Conservation (phyloP, 306 rosid genomes). For the Sicyos baderoa region DNA sequence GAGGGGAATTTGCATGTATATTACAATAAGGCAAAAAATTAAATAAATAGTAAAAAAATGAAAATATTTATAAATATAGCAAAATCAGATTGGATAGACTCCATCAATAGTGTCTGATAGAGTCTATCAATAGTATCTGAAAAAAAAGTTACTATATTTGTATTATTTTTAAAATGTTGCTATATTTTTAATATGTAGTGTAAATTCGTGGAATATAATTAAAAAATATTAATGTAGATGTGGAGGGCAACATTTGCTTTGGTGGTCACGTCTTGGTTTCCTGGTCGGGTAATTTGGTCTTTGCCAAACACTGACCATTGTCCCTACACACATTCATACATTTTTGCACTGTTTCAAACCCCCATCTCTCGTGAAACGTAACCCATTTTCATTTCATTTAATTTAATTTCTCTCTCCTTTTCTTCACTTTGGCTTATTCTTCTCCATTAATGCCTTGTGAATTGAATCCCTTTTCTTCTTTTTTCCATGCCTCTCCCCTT, state of each 20-base stretch:
- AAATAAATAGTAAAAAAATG: too few species aligned
- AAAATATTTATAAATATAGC: too few species aligned
- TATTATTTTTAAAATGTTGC: too few species aligned
- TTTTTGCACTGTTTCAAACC: not conserved
- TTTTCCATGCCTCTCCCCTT: not conserved
- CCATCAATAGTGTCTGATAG: too few species aligned
- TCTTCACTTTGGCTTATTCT: not conserved
- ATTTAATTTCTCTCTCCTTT: not conserved
- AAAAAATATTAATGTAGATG: not conserved
- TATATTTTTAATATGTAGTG: too few species aligned
- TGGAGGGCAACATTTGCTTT: slow-evolving; percentile 48
- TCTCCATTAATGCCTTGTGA: not conserved
- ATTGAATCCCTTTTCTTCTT: not conserved
- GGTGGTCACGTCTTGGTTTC: slow-evolving; percentile 48
- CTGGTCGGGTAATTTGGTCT: slow-evolving; percentile 49
- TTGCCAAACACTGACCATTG: slow-evolving; percentile 19
- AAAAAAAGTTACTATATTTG: too few species aligned
- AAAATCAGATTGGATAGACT: too few species aligned
- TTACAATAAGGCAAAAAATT: too few species aligned
- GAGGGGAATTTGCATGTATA: too few species aligned
- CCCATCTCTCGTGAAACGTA: not conserved
- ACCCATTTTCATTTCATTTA: too few species aligned
- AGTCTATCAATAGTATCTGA: too few species aligned
- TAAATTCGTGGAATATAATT: too few species aligned
- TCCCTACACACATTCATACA: slow-evolving; percentile 8